Percentiles rank a stretch among this genome's conserved stretches.
phyloP scores from a whole-genome alignment of 2,329 filamentous ascomycete species.

The Tolypocladium album region DNA sequence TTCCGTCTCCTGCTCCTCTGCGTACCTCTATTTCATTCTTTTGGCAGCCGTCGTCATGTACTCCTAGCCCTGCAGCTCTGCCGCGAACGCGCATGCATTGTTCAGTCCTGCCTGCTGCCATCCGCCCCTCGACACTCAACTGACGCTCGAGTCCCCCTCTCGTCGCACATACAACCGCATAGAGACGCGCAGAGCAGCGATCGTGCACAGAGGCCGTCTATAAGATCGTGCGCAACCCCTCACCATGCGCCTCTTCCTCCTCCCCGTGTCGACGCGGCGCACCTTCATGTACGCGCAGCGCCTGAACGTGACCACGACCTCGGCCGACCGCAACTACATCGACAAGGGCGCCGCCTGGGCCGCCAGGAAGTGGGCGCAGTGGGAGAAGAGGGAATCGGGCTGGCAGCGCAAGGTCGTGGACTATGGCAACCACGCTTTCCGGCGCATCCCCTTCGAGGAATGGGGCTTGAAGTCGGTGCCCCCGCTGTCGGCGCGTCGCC shows the following conservation, averaged over 20 bases:
- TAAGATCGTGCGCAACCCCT: slow-evolving; percentile 1
- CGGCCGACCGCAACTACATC: slow-evolving; percentile 37
- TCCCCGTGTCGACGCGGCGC: slow-evolving; percentile 84
- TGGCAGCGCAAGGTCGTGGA: slow-evolving; percentile 84
- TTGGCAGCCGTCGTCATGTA: not conserved
- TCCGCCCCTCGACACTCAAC: not conserved
- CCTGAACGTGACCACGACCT: slow-evolving; percentile 43
- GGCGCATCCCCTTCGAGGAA: slow-evolving; percentile 89
- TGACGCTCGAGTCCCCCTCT: not conserved
- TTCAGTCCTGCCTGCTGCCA: too few relatives aligned
- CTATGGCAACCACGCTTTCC: slow-evolving; percentile 78
- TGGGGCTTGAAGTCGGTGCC: slow-evolving; percentile 96
- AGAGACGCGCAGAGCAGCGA: not conserved
- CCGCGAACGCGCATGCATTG: not conserved
- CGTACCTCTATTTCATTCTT: not conserved
- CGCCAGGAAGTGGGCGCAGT: slow-evolving; percentile 67
- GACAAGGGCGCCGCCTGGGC: slow-evolving; percentile 65
- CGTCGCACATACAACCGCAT: not conserved
- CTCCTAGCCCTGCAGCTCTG: not conserved
- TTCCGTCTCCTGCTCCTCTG: not conserved
- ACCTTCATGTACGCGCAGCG: slow-evolving; percentile 89
- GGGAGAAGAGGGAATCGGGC: slow-evolving; percentile 74
- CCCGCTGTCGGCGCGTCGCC: slow-evolving; percentile 58
- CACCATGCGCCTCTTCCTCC: slow-evolving; percentile 82
- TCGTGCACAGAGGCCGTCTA: not conserved